These are phyloP conservation scores for Mucor irregularis DNA, from an alignment of 371 early-diverging fungal genomes.

Conservation along the genomic window DNA sequence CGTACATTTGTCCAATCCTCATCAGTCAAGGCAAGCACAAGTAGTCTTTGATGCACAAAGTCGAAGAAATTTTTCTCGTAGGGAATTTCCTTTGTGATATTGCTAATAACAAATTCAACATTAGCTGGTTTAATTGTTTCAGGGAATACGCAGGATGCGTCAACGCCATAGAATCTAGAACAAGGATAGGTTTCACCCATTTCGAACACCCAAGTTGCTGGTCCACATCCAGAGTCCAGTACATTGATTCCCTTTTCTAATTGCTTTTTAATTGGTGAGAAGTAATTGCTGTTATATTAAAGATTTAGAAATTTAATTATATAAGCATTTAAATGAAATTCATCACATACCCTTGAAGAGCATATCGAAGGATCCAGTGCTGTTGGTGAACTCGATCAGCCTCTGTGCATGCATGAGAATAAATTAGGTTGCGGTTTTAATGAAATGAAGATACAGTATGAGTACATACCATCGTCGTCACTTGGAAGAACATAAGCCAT, in stretches of 20 bases:
- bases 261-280: slow-evolving; percentile 6
- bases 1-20: slow-evolving; percentile 13
- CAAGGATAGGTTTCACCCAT: slow-evolving; percentile 14
- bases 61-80: slow-evolving; percentile 28
- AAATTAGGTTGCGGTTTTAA: no score
- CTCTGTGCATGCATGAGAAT: no score
- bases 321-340: neutral
- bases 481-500: slow-evolving; percentile 53
- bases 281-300: slow-evolving; percentile 5
- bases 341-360: neutral
- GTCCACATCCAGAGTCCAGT: slow-evolving; percentile 20
- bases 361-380: slow-evolving; percentile 10
- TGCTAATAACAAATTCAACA: slow-evolving; percentile 46
- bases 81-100: slow-evolving; percentile 49
- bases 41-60: slow-evolving; percentile 18
- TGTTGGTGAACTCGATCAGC: slow-evolving; percentile 16
- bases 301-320: neutral
- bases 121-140: slow-evolving; percentile 41
- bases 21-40: slow-evolving; percentile 11
- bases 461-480: slow-evolving; percentile 39
- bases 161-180: slow-evolving; percentile 36
- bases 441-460: neutral
- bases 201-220: slow-evolving; percentile 12
- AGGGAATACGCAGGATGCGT: slow-evolving; percentile 43
- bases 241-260: slow-evolving; percentile 18